These are phyloP conservation scores for Geotrichum candidum DNA, from an alignment of 1,139 yeast species.

Conservation along the genomic window DNA sequence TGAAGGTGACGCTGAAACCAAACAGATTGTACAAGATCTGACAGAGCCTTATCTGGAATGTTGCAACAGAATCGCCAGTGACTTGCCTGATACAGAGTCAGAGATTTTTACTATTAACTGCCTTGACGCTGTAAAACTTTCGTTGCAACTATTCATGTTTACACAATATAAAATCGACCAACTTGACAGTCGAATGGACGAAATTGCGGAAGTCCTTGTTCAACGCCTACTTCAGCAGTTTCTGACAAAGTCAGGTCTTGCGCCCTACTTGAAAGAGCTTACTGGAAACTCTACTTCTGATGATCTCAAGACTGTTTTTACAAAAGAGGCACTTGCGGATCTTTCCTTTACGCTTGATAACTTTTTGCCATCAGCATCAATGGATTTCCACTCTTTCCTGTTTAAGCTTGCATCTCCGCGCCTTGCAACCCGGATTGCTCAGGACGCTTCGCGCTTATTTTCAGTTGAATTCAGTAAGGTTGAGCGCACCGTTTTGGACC, in stretches of 20 bases:
- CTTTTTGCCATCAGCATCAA: slow-evolving; percentile 35
- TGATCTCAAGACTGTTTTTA: slow-evolving; percentile 14
- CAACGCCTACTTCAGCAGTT: slow-evolving; percentile 29
- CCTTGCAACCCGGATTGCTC: slow-evolving; percentile 32
- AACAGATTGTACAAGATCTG: slow-evolving; percentile 31
- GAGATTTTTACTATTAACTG: slow-evolving; percentile 36
- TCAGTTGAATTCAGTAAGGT: slow-evolving; percentile 29
- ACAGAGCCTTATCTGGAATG: slow-evolving; percentile 35
- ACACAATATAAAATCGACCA: slow-evolving; percentile 32
- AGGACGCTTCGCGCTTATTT: slow-evolving; percentile 32
- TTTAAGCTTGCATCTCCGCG: slow-evolving; percentile 34
- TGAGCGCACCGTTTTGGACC: slow-evolving; percentile 23
- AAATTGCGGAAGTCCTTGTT: slow-evolving; percentile 30
- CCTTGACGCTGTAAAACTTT: slow-evolving; percentile 32
- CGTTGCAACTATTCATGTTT: slow-evolving; percentile 31
- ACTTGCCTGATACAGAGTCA: slow-evolving; percentile 25
- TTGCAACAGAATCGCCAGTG: slow-evolving; percentile 31
- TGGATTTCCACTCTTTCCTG: slow-evolving; percentile 31
- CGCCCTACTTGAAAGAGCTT: slow-evolving; percentile 9
- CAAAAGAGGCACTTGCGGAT: slow-evolving; percentile 33
- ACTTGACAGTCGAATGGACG: slow-evolving; percentile 28
- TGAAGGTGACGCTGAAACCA: slow-evolving; percentile 26
- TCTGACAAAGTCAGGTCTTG: slow-evolving; percentile 28
- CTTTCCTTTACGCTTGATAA: slow-evolving; percentile 31
- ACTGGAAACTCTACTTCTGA: neutral